Base-by-base conservation (phyloP, 2,329 filamentous ascomycete genomes). In the Aspergillus fumigatus region DNA sequence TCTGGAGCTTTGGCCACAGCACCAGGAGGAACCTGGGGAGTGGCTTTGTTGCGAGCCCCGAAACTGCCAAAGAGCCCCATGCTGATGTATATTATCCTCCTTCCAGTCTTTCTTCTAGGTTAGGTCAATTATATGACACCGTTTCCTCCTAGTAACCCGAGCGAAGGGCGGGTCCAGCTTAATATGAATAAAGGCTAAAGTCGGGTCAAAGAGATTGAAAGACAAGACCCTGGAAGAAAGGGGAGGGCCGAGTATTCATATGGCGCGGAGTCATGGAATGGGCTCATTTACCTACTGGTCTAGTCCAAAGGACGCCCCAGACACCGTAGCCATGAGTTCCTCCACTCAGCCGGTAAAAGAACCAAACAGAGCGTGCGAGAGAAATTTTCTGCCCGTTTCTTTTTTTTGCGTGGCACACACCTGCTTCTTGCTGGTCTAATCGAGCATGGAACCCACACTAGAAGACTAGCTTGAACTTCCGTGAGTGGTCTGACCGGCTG, bases 61-160 rank as follows among this genome's bases (percentile, higher is more conserved):
- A 54, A 54, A 14, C 27, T 49, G 8, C 48, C 45, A 23, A 40
- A 19, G 32, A 54, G 3, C 14, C 52, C 52, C 52, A 54, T 54
- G 17, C n/a, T 50, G 17, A 21, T 10, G 14, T 8, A 38, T n/a
- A 48, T 17, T 17, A 6, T 6, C 32, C 5, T 17, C 14, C 14
- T 17, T 14, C 14, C 2, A 17, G 32, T 2, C 32, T 38, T 38
- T 38, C 14, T n/a, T 38, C 32, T 38, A 21, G 19, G 7, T 19
- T 29, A 35, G 40, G 40, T 23, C 51, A 23, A 47, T 14, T 32
- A 32, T 32, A 32, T 14, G 29, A 14, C 29, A 17, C 32, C 6
- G 29, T 14, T n/a, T 38, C 17, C 0, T 38, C 32, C 32, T 38
- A 17, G 32, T 17, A 38, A 17, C 1, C 14, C 14, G 4, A 38